Conservation (phyloP, 495 filamentous ascomycete genomes). For the Neurospora sp. region DNA sequence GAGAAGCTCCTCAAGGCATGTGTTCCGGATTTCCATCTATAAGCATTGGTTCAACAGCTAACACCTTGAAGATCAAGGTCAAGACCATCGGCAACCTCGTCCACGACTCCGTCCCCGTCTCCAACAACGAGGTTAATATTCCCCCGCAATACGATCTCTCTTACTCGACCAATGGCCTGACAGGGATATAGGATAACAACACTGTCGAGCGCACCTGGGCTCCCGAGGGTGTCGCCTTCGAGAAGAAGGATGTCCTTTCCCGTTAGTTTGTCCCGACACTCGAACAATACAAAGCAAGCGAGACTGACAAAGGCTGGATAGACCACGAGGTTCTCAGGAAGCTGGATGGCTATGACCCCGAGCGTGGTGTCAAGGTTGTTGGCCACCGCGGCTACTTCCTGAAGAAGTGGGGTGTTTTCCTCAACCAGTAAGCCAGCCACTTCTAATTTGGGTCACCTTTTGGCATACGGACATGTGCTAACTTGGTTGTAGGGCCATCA, state of each 20-base stretch:
- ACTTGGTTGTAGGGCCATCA: conserved; percentile 45
- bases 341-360: conserved; percentile 86
- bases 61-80: conserved; percentile 50
- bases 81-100: conserved; percentile 88
- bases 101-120: conserved; percentile 83
- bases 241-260: conserved; percentile 40
- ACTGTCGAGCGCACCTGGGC: conserved; percentile 63
- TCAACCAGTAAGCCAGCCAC: conserved; percentile 32
- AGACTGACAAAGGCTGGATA: conserved; percentile 1
- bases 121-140: conserved; percentile 63
- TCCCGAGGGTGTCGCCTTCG: conserved; percentile 57
- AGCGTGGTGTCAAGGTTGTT: conserved; percentile 87
- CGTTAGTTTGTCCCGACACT: conserved; percentile 20
- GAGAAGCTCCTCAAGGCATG: conserved; percentile 45
- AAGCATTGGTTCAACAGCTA: neutral
- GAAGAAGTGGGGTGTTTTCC: conserved; percentile 81
- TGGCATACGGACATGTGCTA: neutral
- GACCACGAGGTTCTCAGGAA: conserved; percentile 90
- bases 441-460: neutral
- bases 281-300: conserved; percentile 24
- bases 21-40: neutral
- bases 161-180: neutral
- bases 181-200: conserved; percentile 58
- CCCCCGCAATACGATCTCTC: neutral
- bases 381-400: conserved; percentile 94